Base-by-base conservation (phyloP, 164 flowering plant genomes). In the Santalum album region DNA sequence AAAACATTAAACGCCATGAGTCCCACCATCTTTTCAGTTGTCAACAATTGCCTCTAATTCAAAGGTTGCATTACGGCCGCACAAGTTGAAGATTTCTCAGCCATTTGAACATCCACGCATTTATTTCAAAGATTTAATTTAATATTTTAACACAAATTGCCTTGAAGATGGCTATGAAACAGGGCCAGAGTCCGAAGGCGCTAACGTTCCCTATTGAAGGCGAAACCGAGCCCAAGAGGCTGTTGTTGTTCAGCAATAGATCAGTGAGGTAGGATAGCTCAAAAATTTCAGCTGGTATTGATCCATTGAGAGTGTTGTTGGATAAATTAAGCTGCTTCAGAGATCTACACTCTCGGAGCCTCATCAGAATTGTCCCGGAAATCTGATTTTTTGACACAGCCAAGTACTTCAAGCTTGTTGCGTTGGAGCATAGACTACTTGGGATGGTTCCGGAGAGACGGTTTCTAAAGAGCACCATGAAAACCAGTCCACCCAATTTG, bases 241-340 rank as follows among this genome's bases (percentile, higher is more conserved):
- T 84, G 72, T 89, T 92, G 78, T 92, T 89, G 68, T 87, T 74
- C 54, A 92, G 86, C 54, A 67, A 53, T 18, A 92, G 78, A 64
- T 84, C 81, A 47, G 86, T 82, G 38, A 92, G 65, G 6, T 59
- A 57, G n/a, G 50, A 39, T 35, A 89, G 51, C 64, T 77, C 65
- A 34, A 71, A 82, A 15, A 92, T 29, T 52, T 83, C 81, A 3
- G 25, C 38, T 0, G 99, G 96, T 25, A 92, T 77, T 17, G 78
- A 58, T 3, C 99, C 97, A 46, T 68, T 69, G 43, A 89, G 70
- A 12, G 72, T 59, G 58, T 89, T 92, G 62, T 85, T 79, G 20
- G 89, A 76, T 63, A 92, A 77, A 68, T 92, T 87, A 24, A 94
- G 83, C 62, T 74, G 76, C 48, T 69, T 67, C 56, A 94, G 38